Conservation (phyloP, 2,329 filamentous ascomycete species). For the Hymenoscyphus scutula region DNA sequence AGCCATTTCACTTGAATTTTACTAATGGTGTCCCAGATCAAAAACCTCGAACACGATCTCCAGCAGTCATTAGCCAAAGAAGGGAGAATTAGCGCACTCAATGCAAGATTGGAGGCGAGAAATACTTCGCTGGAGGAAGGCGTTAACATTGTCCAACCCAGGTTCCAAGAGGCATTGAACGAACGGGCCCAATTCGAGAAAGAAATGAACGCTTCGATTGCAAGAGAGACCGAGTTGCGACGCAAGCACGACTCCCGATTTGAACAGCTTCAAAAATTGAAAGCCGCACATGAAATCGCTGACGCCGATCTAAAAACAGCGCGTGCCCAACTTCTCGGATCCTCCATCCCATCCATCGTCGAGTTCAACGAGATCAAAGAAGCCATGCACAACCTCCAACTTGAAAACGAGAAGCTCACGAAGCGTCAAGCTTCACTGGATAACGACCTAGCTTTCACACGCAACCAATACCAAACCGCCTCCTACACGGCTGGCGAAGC, state of each 20-base stretch:
- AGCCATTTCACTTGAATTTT: background rate
- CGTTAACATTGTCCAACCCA: constrained; percentile 44
- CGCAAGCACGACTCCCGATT: constrained; percentile 24
- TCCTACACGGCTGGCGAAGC: constrained; percentile 26
- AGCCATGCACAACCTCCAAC: constrained; percentile 32
- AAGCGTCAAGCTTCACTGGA: constrained; percentile 22
- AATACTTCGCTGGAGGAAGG: constrained; percentile 47
- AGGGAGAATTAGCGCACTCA: constrained; percentile 41
- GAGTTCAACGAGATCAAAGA: constrained; percentile 42
- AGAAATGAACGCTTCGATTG: constrained; percentile 31
- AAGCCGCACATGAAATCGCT: constrained; percentile 23
- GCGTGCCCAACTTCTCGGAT: constrained; percentile 25
- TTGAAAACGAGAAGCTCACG: constrained; percentile 26
- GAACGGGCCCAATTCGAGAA: constrained; percentile 52
- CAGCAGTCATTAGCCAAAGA: constrained; percentile 34
- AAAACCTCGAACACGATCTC: constrained; percentile 37
- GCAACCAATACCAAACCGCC: constrained; percentile 32
- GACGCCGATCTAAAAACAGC: constrained; percentile 32
- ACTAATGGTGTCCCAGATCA: constrained; percentile 31
- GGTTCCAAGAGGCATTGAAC: constrained; percentile 49
- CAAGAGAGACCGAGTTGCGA: constrained; percentile 20
- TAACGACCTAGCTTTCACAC: constrained; percentile 33
- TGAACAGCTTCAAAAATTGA: constrained; percentile 27
- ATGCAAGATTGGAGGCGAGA: constrained; percentile 45
- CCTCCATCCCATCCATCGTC: constrained; percentile 40